Conservation (phyloP, 2,329 filamentous ascomycete genomes). For the Paraphaeosphaeria sporulosa region DNA sequence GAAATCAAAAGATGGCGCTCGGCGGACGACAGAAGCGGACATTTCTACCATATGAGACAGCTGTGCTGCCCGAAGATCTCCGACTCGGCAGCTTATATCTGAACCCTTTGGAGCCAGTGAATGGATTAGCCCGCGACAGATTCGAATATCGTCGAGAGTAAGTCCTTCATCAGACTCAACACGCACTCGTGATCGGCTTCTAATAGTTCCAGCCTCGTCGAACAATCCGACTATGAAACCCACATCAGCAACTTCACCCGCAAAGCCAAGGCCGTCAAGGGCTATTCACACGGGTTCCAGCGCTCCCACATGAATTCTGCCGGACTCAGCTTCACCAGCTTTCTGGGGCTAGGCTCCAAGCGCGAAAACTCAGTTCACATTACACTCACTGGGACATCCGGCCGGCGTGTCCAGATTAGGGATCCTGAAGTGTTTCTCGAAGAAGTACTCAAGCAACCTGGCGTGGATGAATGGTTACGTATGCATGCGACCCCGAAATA, state of each 20-base stretch:
- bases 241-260: slow-evolving; percentile 13
- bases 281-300: slow-evolving; percentile 17
- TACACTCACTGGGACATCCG: slow-evolving; percentile 11
- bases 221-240: slow-evolving; percentile 13
- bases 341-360: slow-evolving; percentile 8
- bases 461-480: slow-evolving; percentile 13
- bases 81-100: slow-evolving; percentile 17
- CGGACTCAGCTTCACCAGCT: slow-evolving; percentile 14
- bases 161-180: background rate
- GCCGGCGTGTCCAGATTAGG: slow-evolving; percentile 16
- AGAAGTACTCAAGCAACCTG: slow-evolving; percentile 16
- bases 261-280: slow-evolving; percentile 12
- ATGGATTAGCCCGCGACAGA: slow-evolving; percentile 11
- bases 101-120: slow-evolving; percentile 17
- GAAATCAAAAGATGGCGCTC: slow-evolving; percentile 4
- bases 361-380: slow-evolving; percentile 7
- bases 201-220: background rate
- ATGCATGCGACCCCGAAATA: slow-evolving; percentile 17
- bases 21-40: slow-evolving; percentile 14
- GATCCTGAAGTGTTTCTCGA: slow-evolving; percentile 14
- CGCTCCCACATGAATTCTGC: slow-evolving; percentile 14
- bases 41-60: slow-evolving; percentile 16
- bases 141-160: slow-evolving; percentile 20
- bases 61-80: slow-evolving; percentile 15
- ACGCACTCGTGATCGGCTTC: background rate